These are phyloP conservation scores for Triticum aestivum DNA, from an alignment of 176 grass and related monocot genomes.

Conservation along the genomic window DNA sequence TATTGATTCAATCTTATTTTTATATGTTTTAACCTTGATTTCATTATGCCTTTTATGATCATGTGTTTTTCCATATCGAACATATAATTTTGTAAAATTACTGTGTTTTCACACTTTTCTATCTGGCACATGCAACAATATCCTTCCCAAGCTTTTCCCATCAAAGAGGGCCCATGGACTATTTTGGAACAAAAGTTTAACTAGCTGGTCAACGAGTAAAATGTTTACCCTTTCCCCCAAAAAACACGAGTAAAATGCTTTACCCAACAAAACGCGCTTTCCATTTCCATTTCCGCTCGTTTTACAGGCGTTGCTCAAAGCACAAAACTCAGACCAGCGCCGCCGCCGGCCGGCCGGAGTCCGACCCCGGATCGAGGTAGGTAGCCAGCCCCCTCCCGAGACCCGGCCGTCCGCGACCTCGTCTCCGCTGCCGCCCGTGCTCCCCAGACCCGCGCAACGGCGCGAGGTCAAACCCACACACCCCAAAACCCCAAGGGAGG, in stretches of 20 bases:
- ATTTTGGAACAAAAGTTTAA: too few relatives aligned
- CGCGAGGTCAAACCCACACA: conserved; percentile 18
- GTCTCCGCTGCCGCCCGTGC: conserved; percentile 31
- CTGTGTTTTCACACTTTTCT: too few relatives aligned
- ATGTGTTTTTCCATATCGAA: too few relatives aligned
- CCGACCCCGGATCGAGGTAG: not conserved
- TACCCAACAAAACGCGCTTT: not conserved
- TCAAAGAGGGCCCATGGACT: too few relatives aligned
- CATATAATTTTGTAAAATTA: too few relatives aligned
- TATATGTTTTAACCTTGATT: too few relatives aligned
- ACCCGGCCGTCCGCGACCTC: conserved; percentile 29
- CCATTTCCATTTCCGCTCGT: not conserved
- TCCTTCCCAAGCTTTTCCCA: too few relatives aligned
- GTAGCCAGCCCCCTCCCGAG: not conserved
- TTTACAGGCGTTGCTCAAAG: not conserved
- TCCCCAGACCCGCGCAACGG: not conserved
- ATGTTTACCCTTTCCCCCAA: too few relatives aligned
- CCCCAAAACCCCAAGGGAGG: not conserved
- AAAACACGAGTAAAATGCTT: not conserved
- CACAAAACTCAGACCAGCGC: not conserved
- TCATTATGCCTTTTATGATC: too few relatives aligned
- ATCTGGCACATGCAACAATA: too few relatives aligned
- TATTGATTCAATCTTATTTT: too few relatives aligned
- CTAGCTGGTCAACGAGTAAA: too few relatives aligned
- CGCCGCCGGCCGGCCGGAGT: not conserved